Evolutionary conservation across 345 rosid species (phyloP).

Genomic region (Murraya paniculata): DNA sequence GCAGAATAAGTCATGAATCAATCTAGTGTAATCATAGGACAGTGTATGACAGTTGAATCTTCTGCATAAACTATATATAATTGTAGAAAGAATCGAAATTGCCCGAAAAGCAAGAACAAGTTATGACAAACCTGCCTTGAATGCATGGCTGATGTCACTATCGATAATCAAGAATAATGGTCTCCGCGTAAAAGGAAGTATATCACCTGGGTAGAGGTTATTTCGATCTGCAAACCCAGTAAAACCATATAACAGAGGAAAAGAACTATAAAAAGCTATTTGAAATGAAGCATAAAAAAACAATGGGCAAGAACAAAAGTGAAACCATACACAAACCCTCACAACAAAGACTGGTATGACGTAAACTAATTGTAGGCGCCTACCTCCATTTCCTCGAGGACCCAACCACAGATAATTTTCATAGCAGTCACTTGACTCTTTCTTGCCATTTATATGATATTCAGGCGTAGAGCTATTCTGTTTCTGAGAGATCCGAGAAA

Average conservation of each 20-base stretch:
- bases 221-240: constrained; percentile 53
- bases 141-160: constrained; percentile 97
- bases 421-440: constrained; percentile 36
- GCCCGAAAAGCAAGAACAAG: constrained; percentile 36
- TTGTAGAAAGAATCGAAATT: not conserved
- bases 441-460: constrained; percentile 52
- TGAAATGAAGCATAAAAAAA: not conserved
- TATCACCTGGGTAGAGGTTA: constrained; percentile 86
- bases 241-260: constrained; percentile 2
- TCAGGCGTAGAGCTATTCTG: constrained; percentile 45
- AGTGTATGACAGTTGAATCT: not conserved
- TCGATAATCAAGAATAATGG: constrained; percentile 93
- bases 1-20: not conserved
- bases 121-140: constrained; percentile 99
- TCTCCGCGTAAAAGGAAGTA: constrained; percentile 89
- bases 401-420: constrained; percentile 68
- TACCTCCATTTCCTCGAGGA: constrained; percentile 73
- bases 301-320: constrained; percentile 4
- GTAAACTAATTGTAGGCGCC: constrained; percentile 24
- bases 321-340: not conserved
- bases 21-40: not conserved
- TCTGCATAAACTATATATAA: not conserved
- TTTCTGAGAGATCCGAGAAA: constrained; percentile 46
- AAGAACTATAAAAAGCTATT: not conserved
- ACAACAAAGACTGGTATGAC: constrained; percentile 5